Evolutionary conservation across 306 rosid genomes (phyloP), one percentile per base, ranked within the genome.

Genomic region (Rosa multiflora): DNA sequence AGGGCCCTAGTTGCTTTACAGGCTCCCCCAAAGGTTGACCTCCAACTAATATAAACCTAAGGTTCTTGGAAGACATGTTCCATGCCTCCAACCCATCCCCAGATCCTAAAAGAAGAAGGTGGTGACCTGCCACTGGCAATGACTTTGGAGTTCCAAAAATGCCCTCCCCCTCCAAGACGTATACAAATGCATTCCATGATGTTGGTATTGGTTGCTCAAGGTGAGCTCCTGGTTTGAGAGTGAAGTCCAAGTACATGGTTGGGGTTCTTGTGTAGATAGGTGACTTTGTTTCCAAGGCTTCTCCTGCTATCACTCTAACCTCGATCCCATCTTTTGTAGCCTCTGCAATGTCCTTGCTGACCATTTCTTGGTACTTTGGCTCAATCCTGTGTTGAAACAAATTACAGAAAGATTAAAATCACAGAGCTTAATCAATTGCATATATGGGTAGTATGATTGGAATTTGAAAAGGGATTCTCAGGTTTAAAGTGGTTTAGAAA

Each of bases 301-400:
- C 97, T 12, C 99, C 99, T 2, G 99, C 99, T 78, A 95, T 91
- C 0, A 93, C 99, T 77, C 90, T 95, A 10, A 95, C 99, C 67
- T 76, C 84, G 20, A 93, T 79, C 8, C 98, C 99, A 85, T 93
- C 98, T 84, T 83, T 71, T 67, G 69, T 77, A 40, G 87, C 84
- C 85, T 95, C 99, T 53, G 72, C 78, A 51, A 95, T 79, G 85
- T 93, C 96, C 89, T 88, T 90, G 82, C 97, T 91, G 75, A 69
- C 62, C 32, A 91, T 79, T 84, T 95, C 99, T 88, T 93, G 99
- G 70, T 95, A 95, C 83, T 78, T 91, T 79, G 99, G 99, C 75
- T 95, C 97, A 79, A 90, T 89, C 99, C 99, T 95, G 76, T 20
- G 51, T 75, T 21, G 8, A 32, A 32, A 56, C 48, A 78, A 67